Base-by-base conservation (phyloP, 2,329 filamentous ascomycete genomes). In the Talaromyces albobiverticillius region DNA sequence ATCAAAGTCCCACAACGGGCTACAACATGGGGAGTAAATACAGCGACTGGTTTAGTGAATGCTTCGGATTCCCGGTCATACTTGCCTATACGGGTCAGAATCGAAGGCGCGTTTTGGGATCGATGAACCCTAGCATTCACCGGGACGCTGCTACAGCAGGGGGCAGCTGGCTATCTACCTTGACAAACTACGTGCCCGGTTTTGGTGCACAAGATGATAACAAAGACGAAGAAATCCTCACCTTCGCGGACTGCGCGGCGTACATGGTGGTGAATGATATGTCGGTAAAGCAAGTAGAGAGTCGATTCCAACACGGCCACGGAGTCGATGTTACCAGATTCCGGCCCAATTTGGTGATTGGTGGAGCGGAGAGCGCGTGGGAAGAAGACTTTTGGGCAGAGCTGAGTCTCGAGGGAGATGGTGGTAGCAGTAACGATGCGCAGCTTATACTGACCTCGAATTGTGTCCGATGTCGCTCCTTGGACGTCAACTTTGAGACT, bases 321-420 rank as follows among this genome's bases (percentile, higher is more conserved):
- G 40, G 50, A 18, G 79, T 88, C 72, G 84, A 86, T 51, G 82
- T 88, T 66, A 80, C 79, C 36, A 87, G 87, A 62, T 88, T 90
- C 68, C 82, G 88, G 32, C 86, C 87, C 0, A 91, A 90, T 65
- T 81, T 91, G 45, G 83, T 91, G 1, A 71, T 90, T 1, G 80
- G 81, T 34, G 84, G 83, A 2, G 78, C 81, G 4, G 67, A 70
- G 9, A 71, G 60, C 22, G 69, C 82, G 1, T 91, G 82, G 66
- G 85, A 86, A 11, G 87, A 91, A 67, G 88, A 91, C 65, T 89
- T 81, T 64, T 91, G 87, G 88, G 81, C 74, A 2, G 83, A 85
- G 62, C 68, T 90, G 31, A 67, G 68, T 14, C 66, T 87, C 36
- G 62, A 64, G 1, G 57, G 57, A 3, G 23, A 10, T 42, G 51